A percentile compares a stretch with the other conserved stretches of the same genome.
phyloP scores from a whole-genome alignment of 805 yeast species.

The Spathaspora sp. region DNA sequence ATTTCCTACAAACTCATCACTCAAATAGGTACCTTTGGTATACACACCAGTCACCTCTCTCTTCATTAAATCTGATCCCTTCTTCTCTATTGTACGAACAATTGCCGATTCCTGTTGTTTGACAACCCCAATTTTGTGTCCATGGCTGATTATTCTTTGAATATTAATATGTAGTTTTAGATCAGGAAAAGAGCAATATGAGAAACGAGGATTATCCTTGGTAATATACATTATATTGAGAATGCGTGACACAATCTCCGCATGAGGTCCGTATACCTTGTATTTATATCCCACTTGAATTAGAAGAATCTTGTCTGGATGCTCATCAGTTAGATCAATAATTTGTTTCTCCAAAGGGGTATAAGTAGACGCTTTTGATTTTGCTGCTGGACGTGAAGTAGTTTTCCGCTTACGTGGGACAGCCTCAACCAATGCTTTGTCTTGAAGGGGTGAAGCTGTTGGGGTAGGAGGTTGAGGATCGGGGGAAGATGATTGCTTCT shows the following conservation, averaged over 20 bases:
- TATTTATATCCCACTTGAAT: slow-evolving; percentile 92
- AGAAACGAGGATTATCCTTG: slow-evolving; percentile 47
- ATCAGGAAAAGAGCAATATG: slow-evolving; percentile 85
- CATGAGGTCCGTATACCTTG: slow-evolving; percentile 84
- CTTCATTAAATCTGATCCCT: slow-evolving; percentile 51
- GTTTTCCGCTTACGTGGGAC: background rate
- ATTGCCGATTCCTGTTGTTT: slow-evolving; percentile 83
- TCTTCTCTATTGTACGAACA: slow-evolving; percentile 54
- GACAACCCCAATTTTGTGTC: slow-evolving; percentile 82
- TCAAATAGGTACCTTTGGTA: slow-evolving; percentile 82
- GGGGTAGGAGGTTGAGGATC: background rate
- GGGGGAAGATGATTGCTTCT: background rate
- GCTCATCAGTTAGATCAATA: slow-evolving; percentile 53
- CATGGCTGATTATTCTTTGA: slow-evolving; percentile 65
- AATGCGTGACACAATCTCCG: slow-evolving; percentile 60
- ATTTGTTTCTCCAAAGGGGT: slow-evolving; percentile 83
- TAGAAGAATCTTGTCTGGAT: slow-evolving; percentile 69
- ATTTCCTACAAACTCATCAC: slow-evolving; percentile 39
- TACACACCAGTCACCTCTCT: slow-evolving; percentile 68
- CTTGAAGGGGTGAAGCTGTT: background rate
- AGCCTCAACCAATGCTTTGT: background rate
- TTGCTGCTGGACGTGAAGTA: slow-evolving; percentile 26
- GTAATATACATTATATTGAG: slow-evolving; percentile 65
- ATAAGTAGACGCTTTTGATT: slow-evolving; percentile 27
- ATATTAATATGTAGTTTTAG: slow-evolving; percentile 70